Evolutionary conservation across 805 yeast genomes (phyloP), one percentile per base, ranked within the genome.

Genomic region (Komagataella pastoris): DNA sequence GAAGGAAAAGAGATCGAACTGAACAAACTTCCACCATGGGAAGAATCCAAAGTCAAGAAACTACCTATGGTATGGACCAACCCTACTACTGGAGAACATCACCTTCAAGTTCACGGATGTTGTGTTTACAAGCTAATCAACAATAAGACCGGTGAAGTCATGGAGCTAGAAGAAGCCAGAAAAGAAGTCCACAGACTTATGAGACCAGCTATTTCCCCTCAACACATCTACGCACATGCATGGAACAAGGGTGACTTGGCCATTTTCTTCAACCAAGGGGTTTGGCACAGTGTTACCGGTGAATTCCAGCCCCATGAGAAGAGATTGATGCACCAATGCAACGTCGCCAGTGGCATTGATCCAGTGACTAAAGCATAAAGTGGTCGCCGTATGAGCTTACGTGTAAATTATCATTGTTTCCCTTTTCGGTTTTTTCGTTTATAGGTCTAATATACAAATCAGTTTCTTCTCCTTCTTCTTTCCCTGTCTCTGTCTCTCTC

Each of bases 11-110:
- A 88, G 63, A 65, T 72, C 52, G 65, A 80, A 2, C 66, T 87
- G 18, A 82, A 80, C 56, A 73, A 85, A 56, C 73, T 88, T 52
- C 96, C 96, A 18, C 76, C 74, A 49, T 88, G 96, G 96, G 95
- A 87, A 61, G 83, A 78, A 52, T 67, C 80, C 45, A 86, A 88
- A 65, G 69, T 88, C 57, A 88, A 88, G 69, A 78, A 71, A 55
- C 73, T 88, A 56, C 96, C 96, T 10, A 71, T 88, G 71, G 95
- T 88, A 3, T 88, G 96, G 96, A 88, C 95, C 4, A 88, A 88
- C 64, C 95, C 95, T 17, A 82, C 83, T 45, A 88, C 96, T 45
- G 82, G 82, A 44, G 75, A 84, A 57, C 93, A 82, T 52, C 95
- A 86, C 60, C 73, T 88, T 56, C 96, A 88, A 67, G 85, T 85